These are phyloP conservation scores for Wickerhamiella infanticola DNA, from an alignment of 1,139 yeast genomes.

Conservation along the genomic window DNA sequence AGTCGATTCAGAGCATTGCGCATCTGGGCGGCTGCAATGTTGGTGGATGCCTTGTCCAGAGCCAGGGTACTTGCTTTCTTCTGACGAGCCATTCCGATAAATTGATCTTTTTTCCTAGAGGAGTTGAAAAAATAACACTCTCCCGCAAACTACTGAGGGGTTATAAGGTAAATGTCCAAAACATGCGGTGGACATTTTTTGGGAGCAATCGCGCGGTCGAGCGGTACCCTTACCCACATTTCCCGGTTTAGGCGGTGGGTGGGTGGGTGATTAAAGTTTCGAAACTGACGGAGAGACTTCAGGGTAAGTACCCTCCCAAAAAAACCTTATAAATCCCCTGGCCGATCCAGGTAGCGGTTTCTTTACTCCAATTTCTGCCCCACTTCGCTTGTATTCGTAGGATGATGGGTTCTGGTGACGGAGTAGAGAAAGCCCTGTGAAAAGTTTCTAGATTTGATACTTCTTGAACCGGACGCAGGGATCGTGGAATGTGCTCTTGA, in stretches of 20 bases:
- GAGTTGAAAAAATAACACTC: no score
- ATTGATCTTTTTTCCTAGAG: no score
- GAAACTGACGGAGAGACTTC: no score
- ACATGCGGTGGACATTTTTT: no score
- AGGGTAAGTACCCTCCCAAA: neutral
- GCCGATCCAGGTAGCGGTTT: neutral
- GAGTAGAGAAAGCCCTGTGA: slow-evolving; percentile 15
- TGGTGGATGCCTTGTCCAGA: slow-evolving; percentile 88
- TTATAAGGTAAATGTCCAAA: no score
- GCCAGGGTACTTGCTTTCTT: slow-evolving; percentile 30
- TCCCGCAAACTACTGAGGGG: no score
- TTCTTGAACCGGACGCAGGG: slow-evolving; percentile 9
- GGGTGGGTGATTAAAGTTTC: no score
- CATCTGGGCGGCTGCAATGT: slow-evolving; percentile 96
- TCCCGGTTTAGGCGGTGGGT: no score
- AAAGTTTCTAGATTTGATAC: slow-evolving; percentile 13
- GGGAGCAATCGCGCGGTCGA: no score
- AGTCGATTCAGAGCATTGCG: slow-evolving; percentile 84
- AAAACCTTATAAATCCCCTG: neutral
- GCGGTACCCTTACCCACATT: no score
- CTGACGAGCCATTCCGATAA: neutral
- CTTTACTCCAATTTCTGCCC: slow-evolving; percentile 17
- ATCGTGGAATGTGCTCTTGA: slow-evolving; percentile 15
- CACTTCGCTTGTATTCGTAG: slow-evolving; percentile 13
- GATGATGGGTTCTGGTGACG: slow-evolving; percentile 15